Conservation (phyloP, 2,329 filamentous ascomycete genomes). For the Cordyceps cateniannulata region DNA sequence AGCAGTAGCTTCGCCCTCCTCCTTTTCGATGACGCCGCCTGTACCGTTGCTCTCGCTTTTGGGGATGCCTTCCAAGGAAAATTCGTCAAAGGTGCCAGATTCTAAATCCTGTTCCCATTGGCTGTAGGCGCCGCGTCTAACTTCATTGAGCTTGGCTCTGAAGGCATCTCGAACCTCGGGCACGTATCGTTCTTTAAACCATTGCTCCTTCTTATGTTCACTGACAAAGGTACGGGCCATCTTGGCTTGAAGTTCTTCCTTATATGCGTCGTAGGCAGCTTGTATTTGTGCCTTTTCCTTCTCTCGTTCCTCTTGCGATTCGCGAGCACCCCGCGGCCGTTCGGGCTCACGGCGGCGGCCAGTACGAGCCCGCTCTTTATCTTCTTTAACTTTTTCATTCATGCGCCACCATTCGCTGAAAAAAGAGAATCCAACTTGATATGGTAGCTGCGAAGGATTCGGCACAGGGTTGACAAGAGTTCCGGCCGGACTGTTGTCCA, state of each 20-base stretch:
- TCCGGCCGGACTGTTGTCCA: slow-evolving; percentile 45
- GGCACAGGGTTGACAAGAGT: slow-evolving; percentile 57
- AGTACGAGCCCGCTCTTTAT: slow-evolving; percentile 64
- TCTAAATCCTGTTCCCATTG: slow-evolving; percentile 90
- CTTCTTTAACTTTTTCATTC: slow-evolving; percentile 76
- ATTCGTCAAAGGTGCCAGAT: slow-evolving; percentile 83
- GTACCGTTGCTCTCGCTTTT: slow-evolving; percentile 87
- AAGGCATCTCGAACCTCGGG: slow-evolving; percentile 73
- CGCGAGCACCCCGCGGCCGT: slow-evolving; percentile 55
- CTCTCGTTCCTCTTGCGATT: slow-evolving; percentile 66
- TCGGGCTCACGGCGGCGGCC: slow-evolving; percentile 63
- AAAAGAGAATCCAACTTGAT: slow-evolving; percentile 79
- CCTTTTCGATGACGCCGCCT: slow-evolving; percentile 82
- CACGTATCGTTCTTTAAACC: slow-evolving; percentile 95
- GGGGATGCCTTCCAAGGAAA: slow-evolving; percentile 87
- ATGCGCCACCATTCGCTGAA: slow-evolving; percentile 83
- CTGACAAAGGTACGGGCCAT: slow-evolving; percentile 88
- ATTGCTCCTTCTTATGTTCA: slow-evolving; percentile 91
- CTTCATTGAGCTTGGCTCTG: slow-evolving; percentile 69
- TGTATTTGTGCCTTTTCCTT: slow-evolving; percentile 76
- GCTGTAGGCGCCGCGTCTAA: slow-evolving; percentile 68
- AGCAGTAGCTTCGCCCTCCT: slow-evolving; percentile 89
- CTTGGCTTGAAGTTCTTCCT: slow-evolving; percentile 62
- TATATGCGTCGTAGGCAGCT: slow-evolving; percentile 59
- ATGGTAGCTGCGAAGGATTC: slow-evolving; percentile 66